Base-by-base conservation (phyloP, 495 filamentous ascomycete genomes). In the Ascodesmis nigricans region DNA sequence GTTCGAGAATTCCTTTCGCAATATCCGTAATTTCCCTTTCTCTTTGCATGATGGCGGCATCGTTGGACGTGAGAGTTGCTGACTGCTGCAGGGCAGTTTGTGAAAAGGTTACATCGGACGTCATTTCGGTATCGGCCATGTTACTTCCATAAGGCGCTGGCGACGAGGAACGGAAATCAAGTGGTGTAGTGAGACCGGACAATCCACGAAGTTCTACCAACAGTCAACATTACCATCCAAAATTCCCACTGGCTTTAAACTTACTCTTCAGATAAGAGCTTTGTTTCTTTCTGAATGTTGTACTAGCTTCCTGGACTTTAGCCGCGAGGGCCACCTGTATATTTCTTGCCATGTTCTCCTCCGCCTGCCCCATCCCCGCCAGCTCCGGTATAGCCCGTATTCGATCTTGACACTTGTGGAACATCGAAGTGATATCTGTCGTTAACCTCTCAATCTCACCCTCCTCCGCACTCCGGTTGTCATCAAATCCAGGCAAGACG, bases 21-120 rank as follows among this genome's bases (percentile, higher is more conserved):
- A 97, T 95, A 40, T 92, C 80, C 39, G 83, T 87, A 55, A 97
- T 97, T 51, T 93, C 87, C n/a, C 73, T 67, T 56, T 97, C 87
- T 34, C 87, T 76, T 51, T 93, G 87, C 36, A 71, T 69, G 44
- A 97, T 97, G 9, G 67, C 73, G 1, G 70, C 62, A 46, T 95
- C 87, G 47, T 90, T 83, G 36, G 71, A 71, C 16, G 75, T 70
- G 4, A 74, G 62, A 3, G 63, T 56, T n/a, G 68, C 61, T 3
- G 54, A 53, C 1, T 71, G 72, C 50, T 91, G 79, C 4, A 97
- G 65, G 0, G 82, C 78, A 0, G 77, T 73, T 53, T 92, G 80
- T 2, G 87, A 92, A 53, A 83, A 91, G 5, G 73, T 78, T 46
- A 79, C 74, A 57, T 95, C 87, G 40, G 78, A 72, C 42, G 41